A percentile compares a stretch with the other conserved stretches of the same genome.
phyloP scores from a whole-genome alignment of 148 eudicot genomes.

The Dianthus caryophyllus region DNA sequence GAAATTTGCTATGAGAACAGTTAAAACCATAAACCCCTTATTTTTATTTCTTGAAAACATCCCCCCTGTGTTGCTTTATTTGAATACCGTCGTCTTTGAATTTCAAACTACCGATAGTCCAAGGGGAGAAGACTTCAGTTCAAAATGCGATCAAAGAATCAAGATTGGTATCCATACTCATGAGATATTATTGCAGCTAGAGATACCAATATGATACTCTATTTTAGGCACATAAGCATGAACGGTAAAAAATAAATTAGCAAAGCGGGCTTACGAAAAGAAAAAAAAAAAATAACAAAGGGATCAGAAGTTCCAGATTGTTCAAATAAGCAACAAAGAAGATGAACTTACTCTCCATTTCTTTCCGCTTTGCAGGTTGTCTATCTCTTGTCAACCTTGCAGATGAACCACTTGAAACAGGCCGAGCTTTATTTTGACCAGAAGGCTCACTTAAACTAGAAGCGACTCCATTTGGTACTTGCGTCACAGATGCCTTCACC shows the following conservation, averaged over 20 bases:
- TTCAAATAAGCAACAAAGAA: slow-evolving; percentile 10
- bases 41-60: too few relatives aligned
- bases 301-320: not conserved
- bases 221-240: not conserved
- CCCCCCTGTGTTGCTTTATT: too few relatives aligned
- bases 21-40: too few relatives aligned
- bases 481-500: slow-evolving; percentile 34
- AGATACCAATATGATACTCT: too few relatives aligned
- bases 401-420: slow-evolving; percentile 47
- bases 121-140: not conserved
- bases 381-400: slow-evolving; percentile 51
- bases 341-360: slow-evolving; percentile 52
- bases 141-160: not conserved
- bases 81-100: not conserved
- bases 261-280: too few relatives aligned
- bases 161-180: not conserved
- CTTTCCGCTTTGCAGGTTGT: slow-evolving; percentile 66
- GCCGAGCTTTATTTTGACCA: slow-evolving; percentile 54
- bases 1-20: too few relatives aligned
- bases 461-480: slow-evolving; percentile 40
- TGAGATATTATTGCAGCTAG: not conserved
- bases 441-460: slow-evolving; percentile 62
- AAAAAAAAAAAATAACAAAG: not conserved
- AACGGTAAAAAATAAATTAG: not conserved
- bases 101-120: not conserved